These are phyloP conservation scores for Fusarium sp. DNA, from an alignment of 2,329 filamentous ascomycete species.

Conservation along the genomic window DNA sequence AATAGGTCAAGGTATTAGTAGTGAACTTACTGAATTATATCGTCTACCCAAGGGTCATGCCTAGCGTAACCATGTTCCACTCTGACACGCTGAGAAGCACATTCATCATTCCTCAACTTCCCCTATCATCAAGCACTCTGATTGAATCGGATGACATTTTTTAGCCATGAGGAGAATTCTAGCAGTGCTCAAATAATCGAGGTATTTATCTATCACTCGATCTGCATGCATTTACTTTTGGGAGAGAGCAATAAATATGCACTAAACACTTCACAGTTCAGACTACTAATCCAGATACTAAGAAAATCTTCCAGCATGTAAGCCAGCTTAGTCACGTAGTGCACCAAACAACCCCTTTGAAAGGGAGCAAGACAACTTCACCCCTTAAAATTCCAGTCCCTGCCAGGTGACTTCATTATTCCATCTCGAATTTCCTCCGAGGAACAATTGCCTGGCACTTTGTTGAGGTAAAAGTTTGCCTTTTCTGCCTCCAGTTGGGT, in stretches of 20 bases:
- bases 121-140: background rate
- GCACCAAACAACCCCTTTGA: conserved; percentile 30
- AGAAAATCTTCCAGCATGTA: background rate
- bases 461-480: background rate
- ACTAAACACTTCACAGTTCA: too few species aligned
- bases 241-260: background rate
- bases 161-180: background rate
- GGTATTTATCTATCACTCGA: background rate
- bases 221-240: background rate
- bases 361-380: conserved; percentile 44
- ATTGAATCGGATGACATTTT: background rate
- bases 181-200: background rate
- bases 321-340: conserved; percentile 40
- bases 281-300: too few species aligned
- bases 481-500: conserved; percentile 2
- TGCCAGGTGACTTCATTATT: conserved; percentile 31
- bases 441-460: background rate
- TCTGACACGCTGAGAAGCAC: background rate
- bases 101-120: background rate
- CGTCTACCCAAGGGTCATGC: background rate
- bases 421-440: conserved; percentile 11
- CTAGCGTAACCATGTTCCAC: background rate
- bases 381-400: conserved; percentile 47
- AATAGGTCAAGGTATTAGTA: background rate
- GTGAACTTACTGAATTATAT: background rate